These are phyloP conservation scores for Lipomyces orientalis DNA, from an alignment of 805 yeast species.

Conservation along the genomic window DNA sequence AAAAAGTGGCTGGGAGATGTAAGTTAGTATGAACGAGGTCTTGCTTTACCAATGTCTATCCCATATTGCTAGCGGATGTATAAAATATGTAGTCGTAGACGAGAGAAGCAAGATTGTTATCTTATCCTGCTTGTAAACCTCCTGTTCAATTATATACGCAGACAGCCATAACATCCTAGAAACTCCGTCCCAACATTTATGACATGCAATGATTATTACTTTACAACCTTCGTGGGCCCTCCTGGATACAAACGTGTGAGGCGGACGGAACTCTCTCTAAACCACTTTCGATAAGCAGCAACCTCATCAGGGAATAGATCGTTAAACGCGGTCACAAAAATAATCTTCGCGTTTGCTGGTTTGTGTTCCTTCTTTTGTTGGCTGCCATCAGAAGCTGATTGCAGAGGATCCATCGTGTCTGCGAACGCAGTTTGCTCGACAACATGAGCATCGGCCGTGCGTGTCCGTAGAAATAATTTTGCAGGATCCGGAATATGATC, in stretches of 20 bases:
- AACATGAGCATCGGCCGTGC: slow-evolving; percentile 13
- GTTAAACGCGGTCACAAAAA: background rate
- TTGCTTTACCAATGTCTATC: background rate
- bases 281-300: background rate
- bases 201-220: background rate
- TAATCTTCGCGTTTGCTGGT: slow-evolving; percentile 6
- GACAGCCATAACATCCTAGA: background rate
- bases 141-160: background rate
- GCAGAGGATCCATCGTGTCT: slow-evolving; percentile 3
- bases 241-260: background rate
- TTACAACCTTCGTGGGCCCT: background rate
- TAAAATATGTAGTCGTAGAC: background rate
- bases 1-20: background rate
- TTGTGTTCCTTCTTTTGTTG: background rate
- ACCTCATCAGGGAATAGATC: background rate
- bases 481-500: slow-evolving; percentile 16
- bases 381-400: background rate
- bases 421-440: slow-evolving; percentile 14
- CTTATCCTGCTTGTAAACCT: background rate
- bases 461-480: slow-evolving; percentile 3
- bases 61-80: background rate
- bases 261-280: background rate
- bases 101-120: background rate
- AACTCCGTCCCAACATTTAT: background rate
- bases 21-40: background rate